Conservation (phyloP, 1,284 basidiomycete species). For the Pseudozyma thailandica region DNA sequence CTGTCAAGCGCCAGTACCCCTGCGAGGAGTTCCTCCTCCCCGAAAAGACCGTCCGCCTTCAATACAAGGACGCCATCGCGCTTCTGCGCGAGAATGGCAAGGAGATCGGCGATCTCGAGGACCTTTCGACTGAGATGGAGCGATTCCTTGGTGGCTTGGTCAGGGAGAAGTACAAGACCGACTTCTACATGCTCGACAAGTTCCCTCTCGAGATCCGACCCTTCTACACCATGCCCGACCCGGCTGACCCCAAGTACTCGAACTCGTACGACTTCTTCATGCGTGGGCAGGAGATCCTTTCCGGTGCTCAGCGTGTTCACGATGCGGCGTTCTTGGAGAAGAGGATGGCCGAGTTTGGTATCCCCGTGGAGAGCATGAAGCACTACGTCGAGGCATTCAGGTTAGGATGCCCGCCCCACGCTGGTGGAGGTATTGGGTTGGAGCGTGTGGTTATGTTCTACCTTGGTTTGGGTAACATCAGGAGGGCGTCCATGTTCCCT, state of each 20-base stretch:
- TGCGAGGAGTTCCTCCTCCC: constrained; percentile 71
- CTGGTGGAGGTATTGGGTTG: constrained; percentile 75
- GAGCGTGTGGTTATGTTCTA: constrained; percentile 95
- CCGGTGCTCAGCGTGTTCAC: constrained; percentile 96
- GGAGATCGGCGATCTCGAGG: constrained; percentile 63
- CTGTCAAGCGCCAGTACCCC: constrained; percentile 86
- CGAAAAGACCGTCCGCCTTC: constrained; percentile 59
- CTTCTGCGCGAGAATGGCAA: constrained; percentile 63
- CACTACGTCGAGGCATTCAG: constrained; percentile 93
- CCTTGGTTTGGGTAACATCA: constrained; percentile 80
- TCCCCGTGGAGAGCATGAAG: constrained; percentile 87
- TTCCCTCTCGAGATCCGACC: constrained; percentile 66
- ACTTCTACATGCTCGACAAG: constrained; percentile 68
- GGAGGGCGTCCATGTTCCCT: constrained; percentile 92
- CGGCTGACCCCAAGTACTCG: constrained; percentile 73
- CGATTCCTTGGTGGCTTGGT: constrained; percentile 60
- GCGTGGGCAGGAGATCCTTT: constrained; percentile 97
- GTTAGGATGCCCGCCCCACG: constrained; percentile 86
- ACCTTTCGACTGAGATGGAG: constrained; percentile 67
- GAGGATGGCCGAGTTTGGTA: constrained; percentile 79
- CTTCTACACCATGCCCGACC: constrained; percentile 68
- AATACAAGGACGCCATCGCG: constrained; percentile 65
- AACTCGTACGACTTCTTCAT: constrained; percentile 99
- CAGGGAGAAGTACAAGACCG: constrained; percentile 67
- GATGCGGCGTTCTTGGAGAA: constrained; percentile 83